Conservation (phyloP, 1,284 basidiomycete genomes). For the Porodaedalea pini region DNA sequence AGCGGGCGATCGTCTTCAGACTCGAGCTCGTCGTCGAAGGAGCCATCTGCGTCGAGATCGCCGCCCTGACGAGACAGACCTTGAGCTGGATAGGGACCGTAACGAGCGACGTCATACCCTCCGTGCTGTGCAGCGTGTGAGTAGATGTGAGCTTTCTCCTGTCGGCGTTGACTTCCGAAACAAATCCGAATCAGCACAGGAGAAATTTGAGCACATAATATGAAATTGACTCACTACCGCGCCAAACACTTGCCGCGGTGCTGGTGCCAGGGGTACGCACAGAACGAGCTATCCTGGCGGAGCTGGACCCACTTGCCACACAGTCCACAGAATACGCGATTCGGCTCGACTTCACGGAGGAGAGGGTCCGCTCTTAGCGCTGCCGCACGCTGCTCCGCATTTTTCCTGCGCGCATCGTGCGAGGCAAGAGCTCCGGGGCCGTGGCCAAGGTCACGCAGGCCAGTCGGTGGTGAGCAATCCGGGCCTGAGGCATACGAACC, state of each 20-base stretch:
- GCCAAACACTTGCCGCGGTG: conserved; percentile 69
- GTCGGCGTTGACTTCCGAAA: conserved; percentile 9
- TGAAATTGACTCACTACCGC: conserved; percentile 48
- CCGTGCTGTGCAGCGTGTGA: background rate
- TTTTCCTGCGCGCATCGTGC: conserved; percentile 63
- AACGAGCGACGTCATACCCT: background rate
- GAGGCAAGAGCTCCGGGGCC: conserved; percentile 38
- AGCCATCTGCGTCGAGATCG: conserved; percentile 14
- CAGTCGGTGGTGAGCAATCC: background rate
- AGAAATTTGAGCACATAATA: conserved; percentile 5
- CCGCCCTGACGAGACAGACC: conserved; percentile 24
- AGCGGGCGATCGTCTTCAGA: conserved; percentile 34
- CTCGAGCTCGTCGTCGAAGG: conserved; percentile 41
- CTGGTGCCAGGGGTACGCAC: conserved; percentile 73
- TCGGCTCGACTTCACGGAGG: conserved; percentile 64
- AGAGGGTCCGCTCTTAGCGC: conserved; percentile 59
- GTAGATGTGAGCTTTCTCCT: conserved; percentile 11
- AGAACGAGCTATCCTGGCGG: conserved; percentile 66
- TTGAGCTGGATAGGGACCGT: conserved; percentile 26
- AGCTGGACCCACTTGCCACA: conserved; percentile 78
- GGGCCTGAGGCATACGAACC: background rate
- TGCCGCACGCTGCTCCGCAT: conserved; percentile 70
- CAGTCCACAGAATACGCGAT: conserved; percentile 66
- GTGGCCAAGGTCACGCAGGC: conserved; percentile 26
- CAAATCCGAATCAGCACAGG: background rate